Percentiles rank a stretch among this genome's conserved stretches.
These are phyloP conservation scores for Pyricularia pennisetigena DNA, from an alignment of 2,329 filamentous ascomycete species.

Conservation along the genomic window DNA sequence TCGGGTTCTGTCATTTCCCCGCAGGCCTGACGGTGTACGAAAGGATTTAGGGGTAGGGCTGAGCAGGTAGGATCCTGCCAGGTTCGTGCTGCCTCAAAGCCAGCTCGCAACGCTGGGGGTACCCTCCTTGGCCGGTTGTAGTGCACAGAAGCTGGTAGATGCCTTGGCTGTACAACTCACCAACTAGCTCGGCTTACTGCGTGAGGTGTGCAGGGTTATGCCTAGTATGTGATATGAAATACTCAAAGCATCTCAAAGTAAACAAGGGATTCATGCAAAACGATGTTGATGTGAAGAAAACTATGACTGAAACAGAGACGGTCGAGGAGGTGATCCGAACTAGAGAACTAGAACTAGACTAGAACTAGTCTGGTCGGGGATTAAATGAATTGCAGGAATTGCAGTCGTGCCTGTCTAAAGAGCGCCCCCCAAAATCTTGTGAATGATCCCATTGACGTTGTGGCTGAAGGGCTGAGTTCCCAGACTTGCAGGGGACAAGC, in stretches of 20 bases:
- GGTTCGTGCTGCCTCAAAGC: not conserved
- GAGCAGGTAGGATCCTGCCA: not conserved
- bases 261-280: not conserved
- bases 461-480: not conserved
- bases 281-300: not conserved
- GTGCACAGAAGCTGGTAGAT: not conserved
- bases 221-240: no score
- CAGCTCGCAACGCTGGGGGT: not conserved
- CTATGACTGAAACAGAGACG: not conserved
- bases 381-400: not conserved
- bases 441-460: not conserved
- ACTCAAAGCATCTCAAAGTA: no score
- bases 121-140: not conserved
- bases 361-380: not conserved
- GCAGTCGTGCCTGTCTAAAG: not conserved
- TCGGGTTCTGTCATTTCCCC: not conserved
- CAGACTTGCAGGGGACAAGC: not conserved
- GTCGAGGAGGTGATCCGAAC: no score
- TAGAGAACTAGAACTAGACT: no score
- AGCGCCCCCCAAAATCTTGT: not conserved
- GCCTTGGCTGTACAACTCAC: not conserved
- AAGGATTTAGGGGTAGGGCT: not conserved
- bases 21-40: not conserved
- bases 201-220: no score
- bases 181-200: not conserved